A percentile compares a stretch with the other conserved stretches of the same genome.
Conservation (phyloP, 106 monocot genomes). For the Narthecium ossifragum region DNA sequence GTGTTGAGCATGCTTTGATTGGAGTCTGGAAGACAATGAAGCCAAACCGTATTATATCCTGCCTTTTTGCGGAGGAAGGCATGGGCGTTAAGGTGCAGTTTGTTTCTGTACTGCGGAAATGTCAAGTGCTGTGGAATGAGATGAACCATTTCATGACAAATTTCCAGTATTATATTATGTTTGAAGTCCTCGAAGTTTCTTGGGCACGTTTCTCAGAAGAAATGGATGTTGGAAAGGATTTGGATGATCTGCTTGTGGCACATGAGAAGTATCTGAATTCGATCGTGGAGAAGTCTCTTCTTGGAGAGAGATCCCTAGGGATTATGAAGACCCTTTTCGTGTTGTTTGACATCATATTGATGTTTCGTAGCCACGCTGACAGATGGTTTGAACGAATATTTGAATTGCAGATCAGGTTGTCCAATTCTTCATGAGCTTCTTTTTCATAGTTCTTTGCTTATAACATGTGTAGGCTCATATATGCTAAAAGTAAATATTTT, state of each 20-base stretch:
- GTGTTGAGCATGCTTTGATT: constrained; percentile 82
- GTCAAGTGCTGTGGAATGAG: constrained; percentile 92
- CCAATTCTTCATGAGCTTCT: background rate
- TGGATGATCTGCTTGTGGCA: constrained; percentile 83
- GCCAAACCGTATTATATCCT: constrained; percentile 72
- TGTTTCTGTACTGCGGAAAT: constrained; percentile 55
- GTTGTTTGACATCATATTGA: constrained; percentile 77
- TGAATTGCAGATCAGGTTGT: constrained; percentile 78
- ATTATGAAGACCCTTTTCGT: constrained; percentile 55
- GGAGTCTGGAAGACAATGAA: constrained; percentile 86
- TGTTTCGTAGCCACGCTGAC: constrained; percentile 64
- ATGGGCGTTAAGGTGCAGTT: constrained; percentile 44
- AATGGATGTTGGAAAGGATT: constrained; percentile 89
- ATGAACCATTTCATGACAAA: constrained; percentile 98
- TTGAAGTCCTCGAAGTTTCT: constrained; percentile 95
- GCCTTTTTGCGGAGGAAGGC: constrained; percentile 46
- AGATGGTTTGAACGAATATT: constrained; percentile 82
- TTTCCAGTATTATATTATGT: constrained; percentile 95
- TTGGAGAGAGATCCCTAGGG: constrained; percentile 75
- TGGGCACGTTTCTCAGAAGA: constrained; percentile 87
- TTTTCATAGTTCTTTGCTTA: background rate
- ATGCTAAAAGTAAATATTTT: background rate
- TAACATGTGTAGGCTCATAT: background rate
- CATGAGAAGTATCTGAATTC: constrained; percentile 91
- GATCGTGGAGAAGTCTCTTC: constrained; percentile 88